A percentile compares a stretch with the other conserved stretches of the same genome.
phyloP scores from a whole-genome alignment of 805 yeast species.

The Candida hispaniensis region DNA sequence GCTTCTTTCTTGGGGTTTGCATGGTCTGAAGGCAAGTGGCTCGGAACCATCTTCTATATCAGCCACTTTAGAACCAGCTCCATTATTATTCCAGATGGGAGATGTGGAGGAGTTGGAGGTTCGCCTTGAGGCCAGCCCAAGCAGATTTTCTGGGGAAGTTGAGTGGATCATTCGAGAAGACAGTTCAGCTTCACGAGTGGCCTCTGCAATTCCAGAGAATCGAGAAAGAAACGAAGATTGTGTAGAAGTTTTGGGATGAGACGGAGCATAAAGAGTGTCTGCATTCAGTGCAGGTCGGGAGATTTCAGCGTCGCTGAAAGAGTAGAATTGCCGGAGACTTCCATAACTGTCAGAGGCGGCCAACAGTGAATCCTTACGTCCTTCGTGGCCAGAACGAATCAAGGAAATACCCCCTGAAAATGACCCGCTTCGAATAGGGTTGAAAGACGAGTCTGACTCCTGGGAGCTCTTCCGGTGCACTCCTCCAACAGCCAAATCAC shows the following conservation, averaged over 20 bases:
- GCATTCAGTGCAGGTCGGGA: conserved; percentile 11
- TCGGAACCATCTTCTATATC: no score
- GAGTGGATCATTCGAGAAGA: conserved; percentile 19
- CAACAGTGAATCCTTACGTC: conserved; percentile 13
- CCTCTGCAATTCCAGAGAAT: conserved; percentile 24
- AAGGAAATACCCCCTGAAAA: conserved; percentile 15
- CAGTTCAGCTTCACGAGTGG: conserved; percentile 29
- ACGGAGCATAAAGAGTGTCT: conserved; percentile 2
- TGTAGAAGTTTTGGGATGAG: conserved; percentile 4
- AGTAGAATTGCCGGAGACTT: conserved; percentile 8
- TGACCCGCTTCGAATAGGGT: conserved; percentile 14
- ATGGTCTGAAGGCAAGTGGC: no score
- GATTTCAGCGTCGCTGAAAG: conserved; percentile 13
- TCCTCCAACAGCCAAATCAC: conserved; percentile 15
- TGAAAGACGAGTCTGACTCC: conserved; percentile 14
- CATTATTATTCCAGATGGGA: conserved; percentile 16
- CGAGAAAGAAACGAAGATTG: conserved; percentile 16
- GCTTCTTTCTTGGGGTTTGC: no score
- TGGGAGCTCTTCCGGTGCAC: conserved; percentile 15
- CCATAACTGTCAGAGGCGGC: conserved; percentile 12
- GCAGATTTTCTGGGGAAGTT: no score
- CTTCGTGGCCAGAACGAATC: conserved; percentile 12
- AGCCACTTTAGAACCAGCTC: no score
- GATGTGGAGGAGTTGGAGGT: conserved; percentile 11
- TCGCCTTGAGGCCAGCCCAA: conserved; percentile 8